Percentiles rank a stretch among this genome's conserved stretches.
phyloP scores from a whole-genome alignment of 2,329 filamentous ascomycete genomes.

The Trichophaea hybrida region DNA sequence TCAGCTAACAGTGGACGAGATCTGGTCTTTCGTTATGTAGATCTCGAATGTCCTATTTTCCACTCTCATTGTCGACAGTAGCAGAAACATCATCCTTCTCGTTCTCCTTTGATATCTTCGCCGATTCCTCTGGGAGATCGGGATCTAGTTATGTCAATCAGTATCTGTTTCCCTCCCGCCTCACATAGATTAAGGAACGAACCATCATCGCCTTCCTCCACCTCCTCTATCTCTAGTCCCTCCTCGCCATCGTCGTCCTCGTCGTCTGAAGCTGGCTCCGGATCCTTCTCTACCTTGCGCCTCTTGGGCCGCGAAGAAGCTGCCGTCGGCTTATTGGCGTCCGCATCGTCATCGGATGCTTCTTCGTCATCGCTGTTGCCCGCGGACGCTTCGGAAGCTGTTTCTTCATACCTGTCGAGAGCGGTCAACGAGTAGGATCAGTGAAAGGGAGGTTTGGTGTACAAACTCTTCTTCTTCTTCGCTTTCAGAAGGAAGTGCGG shows the following conservation, averaged over 20 bases:
- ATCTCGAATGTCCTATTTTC: background rate
- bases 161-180: background rate
- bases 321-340: background rate
- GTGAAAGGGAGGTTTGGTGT: background rate
- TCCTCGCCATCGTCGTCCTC: conserved; percentile 4
- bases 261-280: background rate
- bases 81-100: background rate
- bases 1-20: no score
- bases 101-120: background rate
- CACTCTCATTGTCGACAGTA: background rate
- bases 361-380: conserved; percentile 2
- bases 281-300: background rate
- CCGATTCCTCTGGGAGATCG: background rate
- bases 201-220: background rate
- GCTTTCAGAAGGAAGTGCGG: background rate
- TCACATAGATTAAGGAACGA: background rate
- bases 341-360: conserved; percentile 3
- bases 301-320: conserved; percentile 1
- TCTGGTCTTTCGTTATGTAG: no score
- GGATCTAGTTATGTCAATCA: background rate
- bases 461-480: conserved; percentile 10
- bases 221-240: conserved; percentile 1
- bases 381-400: background rate
- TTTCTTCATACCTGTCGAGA: background rate
- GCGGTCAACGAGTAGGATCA: background rate